Evolutionary conservation across 371 early-diverging fungal genomes (phyloP), one percentile per base, ranked within the genome.

Genomic region (Gilbertella persicaria): DNA sequence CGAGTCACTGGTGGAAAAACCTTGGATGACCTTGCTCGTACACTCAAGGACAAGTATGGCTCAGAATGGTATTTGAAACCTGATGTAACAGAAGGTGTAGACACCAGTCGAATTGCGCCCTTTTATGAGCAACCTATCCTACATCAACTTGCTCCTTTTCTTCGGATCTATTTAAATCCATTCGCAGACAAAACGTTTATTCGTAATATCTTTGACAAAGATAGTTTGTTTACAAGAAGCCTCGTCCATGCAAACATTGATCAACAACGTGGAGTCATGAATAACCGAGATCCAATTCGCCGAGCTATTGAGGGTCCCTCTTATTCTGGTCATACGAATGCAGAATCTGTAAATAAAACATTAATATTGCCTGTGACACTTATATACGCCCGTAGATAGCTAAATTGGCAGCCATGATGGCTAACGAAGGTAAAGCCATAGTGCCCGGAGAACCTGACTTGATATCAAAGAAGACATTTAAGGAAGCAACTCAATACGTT

Each of bases 331-430:
- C 73, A 73, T 53, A 75, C 89, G 4, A 86, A 85, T 51, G 78
- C 86, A 9, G 67, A 69, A 41, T 83, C 84, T 28, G 83, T 85
- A 77, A 71, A 10, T 3, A 2, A 37, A 24, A 45, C 24, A 17
- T 9, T 26, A 42, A 21, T 23, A 20, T 28, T 26, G 0, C 9
- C 5, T 4, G 25, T 28, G 36, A 45, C 21, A 50, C 50, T 33
- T 3, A 6, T 14, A 45, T 56, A 36, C n/a, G n/a, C 8, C 10
- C 2, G 2, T 54, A 81, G 82, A 67, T 87, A n/a, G 88, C 82
- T 2, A 78, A 74, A 45, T 56, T 89, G 20, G 84, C 79, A 20
- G 83, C 86, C 13, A 71, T 86, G 55, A 76, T 88, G 82, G 84
- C 85, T 12, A 87, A 86, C 57, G 54, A 68, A n/a, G 90, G 90